Conservation (phyloP, 2,329 filamentous ascomycete species). For the Hymenoscyphus linearis region DNA sequence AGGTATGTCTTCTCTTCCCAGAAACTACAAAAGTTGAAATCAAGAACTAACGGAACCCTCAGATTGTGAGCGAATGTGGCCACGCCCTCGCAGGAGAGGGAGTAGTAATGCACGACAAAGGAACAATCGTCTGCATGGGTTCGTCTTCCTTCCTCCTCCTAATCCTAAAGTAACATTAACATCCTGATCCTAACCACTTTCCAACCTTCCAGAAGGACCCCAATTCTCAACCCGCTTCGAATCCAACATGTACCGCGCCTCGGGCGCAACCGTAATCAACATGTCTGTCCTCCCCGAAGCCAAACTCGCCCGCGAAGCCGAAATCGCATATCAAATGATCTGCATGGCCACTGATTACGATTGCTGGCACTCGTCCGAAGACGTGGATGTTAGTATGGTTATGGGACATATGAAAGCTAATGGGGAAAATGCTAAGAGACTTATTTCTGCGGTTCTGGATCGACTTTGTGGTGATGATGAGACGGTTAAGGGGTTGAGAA, state of each 20-base stretch:
- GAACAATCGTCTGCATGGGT: conserved; percentile 90
- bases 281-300: conserved; percentile 95
- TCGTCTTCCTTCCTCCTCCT: conserved; percentile 31
- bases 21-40: neutral
- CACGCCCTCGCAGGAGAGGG: conserved; percentile 73
- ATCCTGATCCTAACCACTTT: no score
- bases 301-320: conserved; percentile 92
- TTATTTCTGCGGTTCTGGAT: conserved; percentile 83
- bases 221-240: conserved; percentile 96
- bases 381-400: conserved; percentile 94
- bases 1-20: conserved; percentile 28
- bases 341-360: conserved; percentile 99
- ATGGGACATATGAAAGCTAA: conserved; percentile 96
- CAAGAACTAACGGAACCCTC: neutral
- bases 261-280: conserved; percentile 95
- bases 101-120: conserved; percentile 76
- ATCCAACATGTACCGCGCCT: conserved; percentile 88
- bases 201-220: conserved; percentile 82
- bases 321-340: conserved; percentile 96
- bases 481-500: conserved; percentile 69
- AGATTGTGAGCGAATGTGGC: conserved; percentile 72
- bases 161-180: no score
- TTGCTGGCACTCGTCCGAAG: conserved; percentile 83
- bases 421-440: conserved; percentile 75
- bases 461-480: conserved; percentile 60